These are phyloP conservation scores for Schizopora paradoxa DNA, from an alignment of 1,284 basidiomycete genomes.

Conservation along the genomic window DNA sequence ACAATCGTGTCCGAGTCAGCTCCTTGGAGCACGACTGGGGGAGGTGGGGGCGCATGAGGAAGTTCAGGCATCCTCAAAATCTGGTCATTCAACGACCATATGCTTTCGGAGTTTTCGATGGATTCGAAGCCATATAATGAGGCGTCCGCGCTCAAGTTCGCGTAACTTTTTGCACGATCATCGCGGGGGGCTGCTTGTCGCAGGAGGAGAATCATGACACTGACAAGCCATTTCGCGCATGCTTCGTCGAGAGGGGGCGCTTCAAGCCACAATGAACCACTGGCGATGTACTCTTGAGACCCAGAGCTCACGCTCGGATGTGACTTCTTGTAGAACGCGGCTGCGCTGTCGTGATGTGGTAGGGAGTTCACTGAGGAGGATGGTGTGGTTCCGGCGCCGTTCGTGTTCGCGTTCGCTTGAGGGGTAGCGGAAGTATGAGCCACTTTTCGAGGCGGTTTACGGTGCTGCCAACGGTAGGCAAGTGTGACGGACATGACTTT, in stretches of 20 bases:
- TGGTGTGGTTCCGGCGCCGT: slow-evolving; percentile 7
- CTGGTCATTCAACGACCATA: slow-evolving; percentile 18
- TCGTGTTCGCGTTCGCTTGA: slow-evolving; percentile 3
- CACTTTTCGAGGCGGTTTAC: slow-evolving; percentile 35
- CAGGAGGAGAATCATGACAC: slow-evolving; percentile 77
- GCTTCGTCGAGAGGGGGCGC: slow-evolving; percentile 78
- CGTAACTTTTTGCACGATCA: slow-evolving; percentile 55
- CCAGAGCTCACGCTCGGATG: slow-evolving; percentile 31
- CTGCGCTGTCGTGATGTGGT: neutral
- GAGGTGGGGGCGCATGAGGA: slow-evolving; percentile 19
- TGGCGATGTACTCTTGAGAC: slow-evolving; percentile 33
- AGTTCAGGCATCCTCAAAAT: slow-evolving; percentile 18
- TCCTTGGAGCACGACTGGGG: slow-evolving; percentile 16
- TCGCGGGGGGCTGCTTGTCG: slow-evolving; percentile 64
- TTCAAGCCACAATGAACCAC: slow-evolving; percentile 51
- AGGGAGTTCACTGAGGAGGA: slow-evolving; percentile 9
- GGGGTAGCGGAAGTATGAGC: slow-evolving; percentile 21
- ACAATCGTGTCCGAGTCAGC: slow-evolving; percentile 18
- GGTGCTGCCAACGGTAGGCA: slow-evolving; percentile 67
- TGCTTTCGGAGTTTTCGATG: slow-evolving; percentile 39
- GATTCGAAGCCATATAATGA: slow-evolving; percentile 68
- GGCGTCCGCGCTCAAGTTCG: slow-evolving; percentile 57
- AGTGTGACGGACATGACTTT: slow-evolving; percentile 79
- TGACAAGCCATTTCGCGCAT: slow-evolving; percentile 82
- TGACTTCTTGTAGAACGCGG: slow-evolving; percentile 12